Evolutionary conservation across 1,284 basidiomycete genomes (phyloP), one percentile per base, ranked within the genome.

Genomic region (Tetrapyrgos nigripes): DNA sequence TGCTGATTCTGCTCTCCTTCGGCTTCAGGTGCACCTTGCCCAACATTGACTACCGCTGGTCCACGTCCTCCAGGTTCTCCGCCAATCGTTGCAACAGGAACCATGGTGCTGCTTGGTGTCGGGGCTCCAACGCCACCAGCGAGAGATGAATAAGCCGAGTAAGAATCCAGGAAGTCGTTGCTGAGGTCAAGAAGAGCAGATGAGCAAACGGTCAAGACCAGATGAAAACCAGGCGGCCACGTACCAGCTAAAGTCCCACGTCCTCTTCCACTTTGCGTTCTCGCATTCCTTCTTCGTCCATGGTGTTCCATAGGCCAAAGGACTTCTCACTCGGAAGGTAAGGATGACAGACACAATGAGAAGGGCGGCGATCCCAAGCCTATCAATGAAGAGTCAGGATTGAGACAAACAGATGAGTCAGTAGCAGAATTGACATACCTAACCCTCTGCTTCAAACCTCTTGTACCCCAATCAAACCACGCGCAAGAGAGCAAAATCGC

Each of bases 241-340:
- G 59, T 69, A 92, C 88, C 96, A 98, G 57, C 88, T 86, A 72
- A 99, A 98, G 74, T 99, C 97, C 97, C 97, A 99, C 2, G 87
- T 91, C 77, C 89, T 93, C 55, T 96, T 68, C 93, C 94, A 96
- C 69, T 89, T 88, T 4, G 95, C 89, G 47, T 79, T 82, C 60
- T 86, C 76, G 70, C 97, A 99, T 61, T 92, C 83, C 11, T 70
- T 70, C 73, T 83, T 89, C 28, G 96, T 99, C 97, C 97, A 99
- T 0, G 85, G 81, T 19, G 76, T 84, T 0, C 94, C 97, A 72
- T 99, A 99, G 0, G 86, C 82, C 50, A 99, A 73, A 0, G 97
- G 92, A 62, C 89, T 91, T 70, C 95, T 92, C 68, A 91, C 84
- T 48, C 80, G 79, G 76, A 89, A 98, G 61, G 88, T 88, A 83